A percentile compares a stretch with the other conserved stretches of the same genome.
phyloP scores from a whole-genome alignment of 176 grass and related monocot species.

The Rhipidocladum racemiflorum region DNA sequence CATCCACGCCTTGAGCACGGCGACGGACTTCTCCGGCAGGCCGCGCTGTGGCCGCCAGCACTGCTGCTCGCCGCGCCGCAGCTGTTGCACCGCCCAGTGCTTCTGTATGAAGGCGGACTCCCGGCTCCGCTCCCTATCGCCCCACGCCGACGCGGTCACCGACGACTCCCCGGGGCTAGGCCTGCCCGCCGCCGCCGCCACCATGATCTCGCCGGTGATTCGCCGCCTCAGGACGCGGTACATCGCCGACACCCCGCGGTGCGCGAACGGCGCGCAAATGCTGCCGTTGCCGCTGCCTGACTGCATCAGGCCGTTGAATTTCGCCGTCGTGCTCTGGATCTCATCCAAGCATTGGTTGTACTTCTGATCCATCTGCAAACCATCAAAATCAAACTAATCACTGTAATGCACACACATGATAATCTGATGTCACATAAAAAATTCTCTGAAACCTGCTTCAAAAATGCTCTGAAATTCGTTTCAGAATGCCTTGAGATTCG shows the following conservation, averaged over 20 bases:
- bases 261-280: conserved; percentile 57
- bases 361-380: conserved; percentile 59
- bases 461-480: neutral
- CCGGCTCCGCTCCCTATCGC: conserved; percentile 39
- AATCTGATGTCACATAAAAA: neutral
- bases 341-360: conserved; percentile 79
- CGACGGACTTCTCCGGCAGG: conserved; percentile 72
- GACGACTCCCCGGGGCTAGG: conserved; percentile 5
- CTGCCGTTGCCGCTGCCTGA: neutral
- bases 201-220: conserved; percentile 48
- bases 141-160: neutral
- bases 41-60: conserved; percentile 87
- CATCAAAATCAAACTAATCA: neutral
- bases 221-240: conserved; percentile 52
- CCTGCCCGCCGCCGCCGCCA: neutral
- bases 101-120: conserved; percentile 69
- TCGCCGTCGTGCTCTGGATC: conserved; percentile 59
- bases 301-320: conserved; percentile 47
- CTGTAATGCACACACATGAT: neutral
- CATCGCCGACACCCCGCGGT: conserved; percentile 44
- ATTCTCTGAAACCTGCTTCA: neutral
- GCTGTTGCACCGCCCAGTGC: conserved; percentile 59
- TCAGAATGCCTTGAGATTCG: neutral
- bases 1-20: conserved; percentile 86
- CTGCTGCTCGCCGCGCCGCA: conserved; percentile 56